phyloP scores from a whole-genome alignment of 768 basidiomycete genomes.

The Cyclocybe cylindracea region DNA sequence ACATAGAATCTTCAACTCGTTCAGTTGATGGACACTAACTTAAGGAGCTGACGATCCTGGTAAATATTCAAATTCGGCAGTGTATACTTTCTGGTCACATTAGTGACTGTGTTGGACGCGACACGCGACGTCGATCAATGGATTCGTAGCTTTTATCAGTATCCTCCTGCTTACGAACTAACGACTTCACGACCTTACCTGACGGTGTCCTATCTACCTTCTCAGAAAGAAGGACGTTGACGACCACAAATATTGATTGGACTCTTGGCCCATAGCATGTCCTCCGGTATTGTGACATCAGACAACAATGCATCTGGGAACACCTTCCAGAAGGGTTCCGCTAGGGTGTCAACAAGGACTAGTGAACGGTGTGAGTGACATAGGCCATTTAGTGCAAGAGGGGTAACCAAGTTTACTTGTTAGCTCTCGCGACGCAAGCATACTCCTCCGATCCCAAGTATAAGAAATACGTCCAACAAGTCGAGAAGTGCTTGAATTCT shows the following conservation, averaged over 20 bases:
- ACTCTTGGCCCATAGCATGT: too few relatives aligned
- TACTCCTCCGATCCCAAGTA: conserved; percentile 87
- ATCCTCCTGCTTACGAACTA: background rate
- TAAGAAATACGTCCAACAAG: conserved; percentile 90
- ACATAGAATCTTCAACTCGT: too few relatives aligned
- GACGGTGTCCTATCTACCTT: background rate
- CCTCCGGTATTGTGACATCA: conserved; percentile 6
- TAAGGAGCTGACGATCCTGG: too few relatives aligned
- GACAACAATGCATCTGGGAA: conserved; percentile 33
- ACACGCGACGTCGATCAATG: too few relatives aligned
- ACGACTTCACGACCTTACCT: background rate
- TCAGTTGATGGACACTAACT: too few relatives aligned
- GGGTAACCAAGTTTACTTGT: conserved; percentile 2
- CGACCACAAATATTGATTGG: too few relatives aligned
- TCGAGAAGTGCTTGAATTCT: conserved; percentile 89
- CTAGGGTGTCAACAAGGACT: conserved; percentile 41
- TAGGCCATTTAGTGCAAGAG: background rate
- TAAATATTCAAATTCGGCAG: too few relatives aligned
- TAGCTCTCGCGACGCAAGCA: conserved; percentile 52
- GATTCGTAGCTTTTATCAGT: background rate
- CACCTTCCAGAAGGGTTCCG: conserved; percentile 37
- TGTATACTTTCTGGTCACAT: too few relatives aligned
- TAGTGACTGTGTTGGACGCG: too few relatives aligned
- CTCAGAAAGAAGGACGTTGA: background rate
- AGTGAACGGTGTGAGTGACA: conserved; percentile 51